A percentile compares a stretch with the other conserved stretches of the same genome.
phyloP scores from a whole-genome alignment of 176 grass and related monocot genomes.

The Guadua angustifolia region DNA sequence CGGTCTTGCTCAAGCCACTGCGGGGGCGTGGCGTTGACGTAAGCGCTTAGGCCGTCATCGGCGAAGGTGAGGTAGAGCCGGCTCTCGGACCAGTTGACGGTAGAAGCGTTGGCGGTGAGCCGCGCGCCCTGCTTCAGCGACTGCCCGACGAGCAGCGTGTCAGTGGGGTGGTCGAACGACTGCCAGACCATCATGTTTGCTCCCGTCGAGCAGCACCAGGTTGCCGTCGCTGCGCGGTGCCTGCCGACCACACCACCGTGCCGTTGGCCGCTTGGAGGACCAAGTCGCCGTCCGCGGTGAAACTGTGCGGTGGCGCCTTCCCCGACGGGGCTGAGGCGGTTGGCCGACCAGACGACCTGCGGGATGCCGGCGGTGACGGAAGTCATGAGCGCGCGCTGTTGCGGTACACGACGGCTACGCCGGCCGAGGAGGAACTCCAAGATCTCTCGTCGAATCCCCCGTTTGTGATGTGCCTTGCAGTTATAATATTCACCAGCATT shows the following conservation, averaged over 20 bases:
- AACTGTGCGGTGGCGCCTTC: conserved; percentile 35
- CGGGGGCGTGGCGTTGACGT: conserved; percentile 40
- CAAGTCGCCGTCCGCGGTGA: conserved; percentile 35
- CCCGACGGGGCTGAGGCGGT: conserved; percentile 30
- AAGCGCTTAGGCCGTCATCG: conserved; percentile 31
- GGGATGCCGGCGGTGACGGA: conserved; percentile 36
- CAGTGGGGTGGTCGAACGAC: conserved; percentile 60
- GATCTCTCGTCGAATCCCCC: no score
- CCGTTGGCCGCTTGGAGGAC: conserved; percentile 22
- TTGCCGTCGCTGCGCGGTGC: conserved; percentile 47
- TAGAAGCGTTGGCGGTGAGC: conserved; percentile 36
- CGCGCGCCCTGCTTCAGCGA: conserved; percentile 5
- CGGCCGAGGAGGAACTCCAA: conserved; percentile 41
- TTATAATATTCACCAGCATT: no score
- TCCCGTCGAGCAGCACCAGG: conserved; percentile 43
- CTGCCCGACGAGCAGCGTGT: conserved; percentile 51
- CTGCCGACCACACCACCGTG: conserved; percentile 24
- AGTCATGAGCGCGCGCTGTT: conserved; percentile 51
- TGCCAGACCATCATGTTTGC: conserved; percentile 40
- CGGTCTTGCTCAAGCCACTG: neutral
- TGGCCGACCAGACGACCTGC: conserved; percentile 57
- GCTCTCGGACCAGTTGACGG: no score
- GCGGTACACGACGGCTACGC: conserved; percentile 47
- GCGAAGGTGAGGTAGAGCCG: no score
- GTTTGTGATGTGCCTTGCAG: no score